Evolutionary conservation across 2,329 filamentous ascomycete genomes (phyloP).

Genomic region (Spiromastix sp.): DNA sequence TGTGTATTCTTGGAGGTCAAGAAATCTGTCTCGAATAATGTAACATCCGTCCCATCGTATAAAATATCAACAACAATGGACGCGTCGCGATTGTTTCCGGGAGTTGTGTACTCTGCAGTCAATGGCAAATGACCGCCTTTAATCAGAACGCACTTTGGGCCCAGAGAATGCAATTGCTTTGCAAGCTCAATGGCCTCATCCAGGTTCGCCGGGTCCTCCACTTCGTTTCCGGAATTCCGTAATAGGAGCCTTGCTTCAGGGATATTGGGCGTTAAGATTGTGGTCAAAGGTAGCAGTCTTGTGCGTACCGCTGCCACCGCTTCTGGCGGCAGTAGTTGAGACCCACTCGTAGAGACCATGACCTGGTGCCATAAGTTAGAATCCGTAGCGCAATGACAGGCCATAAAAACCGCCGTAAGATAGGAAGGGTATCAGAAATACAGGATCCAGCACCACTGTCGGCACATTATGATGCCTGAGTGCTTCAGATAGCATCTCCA

Average conservation of each 20-base stretch:
- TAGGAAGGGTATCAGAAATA: slow-evolving; percentile 27
- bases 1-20: slow-evolving; percentile 73
- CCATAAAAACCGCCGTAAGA: too few species aligned
- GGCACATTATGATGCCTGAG: slow-evolving; percentile 48
- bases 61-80: slow-evolving; percentile 68
- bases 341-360: slow-evolving; percentile 57
- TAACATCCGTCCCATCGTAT: slow-evolving; percentile 48
- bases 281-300: slow-evolving; percentile 34
- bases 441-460: slow-evolving; percentile 62
- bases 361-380: slow-evolving; percentile 46
- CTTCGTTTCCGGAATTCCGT: slow-evolving; percentile 27
- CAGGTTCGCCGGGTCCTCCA: slow-evolving; percentile 43
- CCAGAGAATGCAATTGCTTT: slow-evolving; percentile 53
- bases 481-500: slow-evolving; percentile 56
- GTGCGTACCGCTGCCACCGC: slow-evolving; percentile 30
- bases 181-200: slow-evolving; percentile 61
- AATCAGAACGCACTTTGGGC: slow-evolving; percentile 69
- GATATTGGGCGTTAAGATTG: slow-evolving; percentile 39
- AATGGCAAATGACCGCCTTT: slow-evolving; percentile 90
- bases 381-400: background rate
- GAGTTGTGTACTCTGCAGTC: slow-evolving; percentile 49
- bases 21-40: slow-evolving; percentile 60
- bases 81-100: slow-evolving; percentile 48
- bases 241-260: slow-evolving; percentile 37
- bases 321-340: slow-evolving; percentile 34